These are phyloP conservation scores for Fusarium verticillioides DNA, from an alignment of 2,329 filamentous ascomycete genomes.

Conservation along the genomic window DNA sequence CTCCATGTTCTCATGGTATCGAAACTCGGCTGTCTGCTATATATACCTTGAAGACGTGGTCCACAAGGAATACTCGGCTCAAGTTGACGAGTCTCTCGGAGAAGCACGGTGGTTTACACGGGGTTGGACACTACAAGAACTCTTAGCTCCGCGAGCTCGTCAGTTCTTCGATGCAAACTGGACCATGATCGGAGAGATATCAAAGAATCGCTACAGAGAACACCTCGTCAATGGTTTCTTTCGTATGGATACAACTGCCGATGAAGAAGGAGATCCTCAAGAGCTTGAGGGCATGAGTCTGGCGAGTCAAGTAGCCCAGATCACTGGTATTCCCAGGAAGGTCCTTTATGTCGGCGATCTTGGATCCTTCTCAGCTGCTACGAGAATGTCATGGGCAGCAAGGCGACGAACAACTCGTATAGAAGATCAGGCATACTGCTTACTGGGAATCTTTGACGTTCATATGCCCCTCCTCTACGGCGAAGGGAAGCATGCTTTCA, in stretches of 20 bases:
- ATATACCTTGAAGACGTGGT: conserved; percentile 40
- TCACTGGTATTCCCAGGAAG: conserved; percentile 38
- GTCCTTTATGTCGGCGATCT: conserved; percentile 19
- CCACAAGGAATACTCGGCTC: neutral
- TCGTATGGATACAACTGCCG: neutral
- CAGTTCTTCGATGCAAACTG: conserved; percentile 45
- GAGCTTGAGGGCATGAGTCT: neutral
- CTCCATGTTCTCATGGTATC: conserved; percentile 44
- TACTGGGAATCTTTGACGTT: conserved; percentile 46
- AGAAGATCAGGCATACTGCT: conserved; percentile 46
- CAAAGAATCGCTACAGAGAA: conserved; percentile 12
- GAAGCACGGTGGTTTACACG: conserved; percentile 36
- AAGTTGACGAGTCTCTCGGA: neutral
- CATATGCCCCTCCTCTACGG: conserved; percentile 48
- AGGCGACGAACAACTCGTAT: conserved; percentile 37
- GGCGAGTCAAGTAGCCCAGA: conserved; percentile 16
- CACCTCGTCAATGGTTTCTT: neutral
- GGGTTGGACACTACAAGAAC: conserved; percentile 45
- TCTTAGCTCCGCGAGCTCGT: conserved; percentile 43
- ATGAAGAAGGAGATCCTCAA: neutral
- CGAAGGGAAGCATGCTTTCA: conserved; percentile 41
- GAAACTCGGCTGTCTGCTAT: conserved; percentile 39
- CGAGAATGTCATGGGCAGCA: conserved; percentile 45
- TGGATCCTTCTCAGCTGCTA: conserved; percentile 23
- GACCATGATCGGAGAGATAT: conserved; percentile 42